Evolutionary conservation across 352 stramenopile species (phyloP).

Genomic region (Pythium angustatum): DNA sequence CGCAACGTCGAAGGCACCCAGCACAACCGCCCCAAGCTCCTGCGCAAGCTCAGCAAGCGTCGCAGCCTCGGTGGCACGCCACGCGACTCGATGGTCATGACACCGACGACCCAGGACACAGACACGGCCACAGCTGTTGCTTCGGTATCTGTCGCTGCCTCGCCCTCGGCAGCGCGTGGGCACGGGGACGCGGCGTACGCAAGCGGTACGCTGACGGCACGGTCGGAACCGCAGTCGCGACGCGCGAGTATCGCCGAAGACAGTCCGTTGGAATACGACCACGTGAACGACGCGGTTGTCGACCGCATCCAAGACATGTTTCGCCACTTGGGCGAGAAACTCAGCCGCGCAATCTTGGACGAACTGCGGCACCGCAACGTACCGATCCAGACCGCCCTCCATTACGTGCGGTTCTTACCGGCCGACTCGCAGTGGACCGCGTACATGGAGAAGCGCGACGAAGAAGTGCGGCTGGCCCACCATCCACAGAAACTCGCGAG

Average conservation of each 20-base stretch:
- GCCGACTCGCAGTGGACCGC: slow-evolving; percentile 61
- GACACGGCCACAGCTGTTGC: background rate
- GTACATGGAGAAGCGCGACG: slow-evolving; percentile 59
- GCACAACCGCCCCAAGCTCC: slow-evolving; percentile 44
- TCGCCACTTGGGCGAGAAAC: slow-evolving; percentile 47
- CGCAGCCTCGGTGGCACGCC: slow-evolving; percentile 22
- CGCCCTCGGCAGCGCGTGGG: background rate
- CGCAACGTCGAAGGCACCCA: slow-evolving; percentile 46
- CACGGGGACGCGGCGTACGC: background rate
- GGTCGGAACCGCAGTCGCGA: slow-evolving; percentile 5
- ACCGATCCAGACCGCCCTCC: slow-evolving; percentile 47
- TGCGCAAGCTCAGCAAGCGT: slow-evolving; percentile 57
- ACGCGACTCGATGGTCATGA: slow-evolving; percentile 16
- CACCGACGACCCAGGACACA: background rate
- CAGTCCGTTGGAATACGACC: background rate
- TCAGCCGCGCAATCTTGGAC: slow-evolving; percentile 48
- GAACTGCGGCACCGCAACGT: slow-evolving; percentile 59
- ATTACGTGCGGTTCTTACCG: slow-evolving; percentile 71
- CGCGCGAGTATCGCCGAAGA: slow-evolving; percentile 4
- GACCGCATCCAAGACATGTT: slow-evolving; percentile 80
- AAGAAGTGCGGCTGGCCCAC: slow-evolving; percentile 56
- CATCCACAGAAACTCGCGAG: slow-evolving; percentile 21
- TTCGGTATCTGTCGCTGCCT: too few species aligned
- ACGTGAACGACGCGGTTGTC: slow-evolving; percentile 42
- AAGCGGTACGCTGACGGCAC: background rate